These are phyloP conservation scores for Testicularia cyperi DNA, from an alignment of 1,284 basidiomycete species.

Conservation along the genomic window DNA sequence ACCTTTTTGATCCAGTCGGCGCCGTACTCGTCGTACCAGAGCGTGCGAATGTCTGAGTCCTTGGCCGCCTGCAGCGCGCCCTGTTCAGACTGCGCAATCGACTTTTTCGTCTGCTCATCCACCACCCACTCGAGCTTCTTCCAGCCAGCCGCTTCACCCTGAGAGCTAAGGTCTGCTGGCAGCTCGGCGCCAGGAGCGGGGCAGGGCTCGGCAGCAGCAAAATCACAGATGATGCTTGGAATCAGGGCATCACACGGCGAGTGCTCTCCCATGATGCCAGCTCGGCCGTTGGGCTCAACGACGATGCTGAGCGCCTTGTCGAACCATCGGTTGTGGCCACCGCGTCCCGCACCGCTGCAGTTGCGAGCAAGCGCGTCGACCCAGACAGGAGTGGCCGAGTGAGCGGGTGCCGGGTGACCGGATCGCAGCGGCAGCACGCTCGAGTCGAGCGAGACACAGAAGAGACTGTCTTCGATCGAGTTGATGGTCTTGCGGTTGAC, in stretches of 20 bases:
- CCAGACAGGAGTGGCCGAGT: conserved; percentile 68
- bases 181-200: conserved; percentile 30
- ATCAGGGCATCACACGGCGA: conserved; percentile 88
- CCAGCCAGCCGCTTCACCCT: conserved; percentile 64
- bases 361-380: conserved; percentile 79
- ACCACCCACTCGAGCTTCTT: conserved; percentile 74
- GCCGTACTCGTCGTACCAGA: conserved; percentile 85
- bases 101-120: conserved; percentile 68
- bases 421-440: conserved; percentile 60
- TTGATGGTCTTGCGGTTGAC: conserved; percentile 68
- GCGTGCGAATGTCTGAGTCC: conserved; percentile 79
- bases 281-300: conserved; percentile 81
- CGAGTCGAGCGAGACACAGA: conserved; percentile 69
- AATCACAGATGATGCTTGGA: conserved; percentile 86
- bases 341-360: conserved; percentile 70
- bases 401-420: conserved; percentile 45
- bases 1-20: conserved; percentile 83
- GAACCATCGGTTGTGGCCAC: conserved; percentile 82
- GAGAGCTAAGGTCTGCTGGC: conserved; percentile 40
- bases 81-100: conserved; percentile 68
- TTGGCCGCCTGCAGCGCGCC: conserved; percentile 70
- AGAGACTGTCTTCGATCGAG: conserved; percentile 73
- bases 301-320: conserved; percentile 85
- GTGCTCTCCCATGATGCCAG: conserved; percentile 88
- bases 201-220: conserved; percentile 68